Evolutionary conservation across 2,329 filamentous ascomycete species (phyloP).

Genomic region (Penicillium decumbens): DNA sequence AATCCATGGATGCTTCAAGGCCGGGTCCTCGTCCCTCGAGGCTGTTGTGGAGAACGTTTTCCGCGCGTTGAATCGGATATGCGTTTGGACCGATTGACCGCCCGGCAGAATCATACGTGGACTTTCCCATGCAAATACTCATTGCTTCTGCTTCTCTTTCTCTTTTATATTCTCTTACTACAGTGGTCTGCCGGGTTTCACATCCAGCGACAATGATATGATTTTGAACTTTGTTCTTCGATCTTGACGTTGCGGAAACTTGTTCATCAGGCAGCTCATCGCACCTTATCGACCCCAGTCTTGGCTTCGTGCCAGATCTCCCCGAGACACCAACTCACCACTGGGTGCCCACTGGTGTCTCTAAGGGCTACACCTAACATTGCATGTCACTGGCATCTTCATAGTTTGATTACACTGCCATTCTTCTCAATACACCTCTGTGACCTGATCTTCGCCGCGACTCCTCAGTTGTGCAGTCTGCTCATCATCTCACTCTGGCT

Average conservation of each 20-base stretch:
- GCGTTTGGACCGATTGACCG: slow-evolving; percentile 11
- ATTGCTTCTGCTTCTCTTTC: not conserved
- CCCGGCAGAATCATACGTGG: slow-evolving; percentile 1
- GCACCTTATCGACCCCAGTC: not conserved
- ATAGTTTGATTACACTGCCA: too few species aligned
- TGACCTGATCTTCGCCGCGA: too few species aligned
- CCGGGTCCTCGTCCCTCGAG: not conserved
- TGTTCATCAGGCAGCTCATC: not conserved
- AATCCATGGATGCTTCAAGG: slow-evolving; percentile 24
- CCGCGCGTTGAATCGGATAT: slow-evolving; percentile 6
- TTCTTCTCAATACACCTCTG: too few species aligned
- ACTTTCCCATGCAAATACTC: not conserved
- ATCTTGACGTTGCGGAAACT: not conserved
- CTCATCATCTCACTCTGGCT: not conserved
- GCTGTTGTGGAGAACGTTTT: slow-evolving; percentile 14
- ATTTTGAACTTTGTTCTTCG: not conserved
- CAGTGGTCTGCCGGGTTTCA: not conserved
- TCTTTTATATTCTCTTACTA: not conserved
- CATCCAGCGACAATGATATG: not conserved
- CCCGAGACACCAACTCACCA: not conserved
- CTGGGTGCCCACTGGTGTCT: not conserved
- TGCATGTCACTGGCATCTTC: not conserved
- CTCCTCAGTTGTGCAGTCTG: not conserved
- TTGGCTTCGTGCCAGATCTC: slow-evolving; percentile 12
- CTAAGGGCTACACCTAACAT: not conserved